phyloP scores from a whole-genome alignment of 1,284 basidiomycete species.

The Golubevia sp. region DNA sequence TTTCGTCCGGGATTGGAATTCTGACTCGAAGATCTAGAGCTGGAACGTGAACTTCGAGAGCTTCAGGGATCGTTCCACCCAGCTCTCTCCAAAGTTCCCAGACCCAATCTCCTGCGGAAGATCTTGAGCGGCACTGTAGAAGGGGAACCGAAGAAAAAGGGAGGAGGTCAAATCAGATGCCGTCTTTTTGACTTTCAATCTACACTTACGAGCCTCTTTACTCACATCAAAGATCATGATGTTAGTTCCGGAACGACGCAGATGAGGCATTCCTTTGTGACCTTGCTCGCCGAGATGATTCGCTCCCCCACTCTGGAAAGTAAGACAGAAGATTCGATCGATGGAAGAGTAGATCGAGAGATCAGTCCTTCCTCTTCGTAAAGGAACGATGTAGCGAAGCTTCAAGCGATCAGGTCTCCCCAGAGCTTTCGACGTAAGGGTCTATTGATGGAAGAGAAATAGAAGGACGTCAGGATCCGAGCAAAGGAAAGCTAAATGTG shows the following conservation, averaged over 20 bases:
- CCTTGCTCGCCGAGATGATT: slow-evolving; percentile 65
- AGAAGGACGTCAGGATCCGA: no score
- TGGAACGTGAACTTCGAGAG: slow-evolving; percentile 65
- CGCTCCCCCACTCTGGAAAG: slow-evolving; percentile 64
- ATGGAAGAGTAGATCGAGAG: slow-evolving; percentile 79
- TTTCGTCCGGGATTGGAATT: slow-evolving; percentile 70
- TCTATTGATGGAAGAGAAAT: background rate
- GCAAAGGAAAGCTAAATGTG: no score
- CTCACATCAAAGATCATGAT: slow-evolving; percentile 75
- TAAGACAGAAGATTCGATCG: slow-evolving; percentile 78
- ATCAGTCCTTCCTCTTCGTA: slow-evolving; percentile 68
- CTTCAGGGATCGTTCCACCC: slow-evolving; percentile 65
- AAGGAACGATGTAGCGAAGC: slow-evolving; percentile 72
- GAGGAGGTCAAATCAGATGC: no score
- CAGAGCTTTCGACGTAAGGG: slow-evolving; percentile 16
- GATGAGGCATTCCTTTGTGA: slow-evolving; percentile 65
- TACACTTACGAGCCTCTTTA: no score
- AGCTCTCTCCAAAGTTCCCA: slow-evolving; percentile 78
- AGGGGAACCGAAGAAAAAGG: no score
- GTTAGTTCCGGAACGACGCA: slow-evolving; percentile 68
- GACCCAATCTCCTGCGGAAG: slow-evolving; percentile 77
- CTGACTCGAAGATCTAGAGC: slow-evolving; percentile 69
- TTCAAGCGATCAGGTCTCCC: slow-evolving; percentile 64
- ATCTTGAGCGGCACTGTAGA: slow-evolving; percentile 62
- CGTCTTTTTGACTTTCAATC: no score